Percentiles rank a stretch among this genome's conserved stretches.
Conservation (phyloP, 2,329 filamentous ascomycete genomes). For the Albophoma yamanashiensis region DNA sequence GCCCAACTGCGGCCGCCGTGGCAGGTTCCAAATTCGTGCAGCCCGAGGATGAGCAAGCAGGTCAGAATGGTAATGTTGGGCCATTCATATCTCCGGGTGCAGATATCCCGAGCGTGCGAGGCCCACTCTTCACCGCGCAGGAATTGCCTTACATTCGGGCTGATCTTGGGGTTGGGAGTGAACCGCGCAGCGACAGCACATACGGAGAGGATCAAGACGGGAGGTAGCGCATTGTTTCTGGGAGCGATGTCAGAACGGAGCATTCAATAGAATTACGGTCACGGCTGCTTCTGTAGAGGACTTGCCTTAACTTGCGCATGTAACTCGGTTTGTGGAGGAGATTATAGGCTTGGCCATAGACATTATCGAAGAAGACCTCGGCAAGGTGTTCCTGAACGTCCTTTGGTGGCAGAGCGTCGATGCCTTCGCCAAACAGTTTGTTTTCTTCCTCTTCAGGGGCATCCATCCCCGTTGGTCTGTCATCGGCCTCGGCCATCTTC, state of each 20-base stretch:
- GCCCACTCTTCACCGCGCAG: constrained; percentile 89
- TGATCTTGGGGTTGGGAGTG: constrained; percentile 75
- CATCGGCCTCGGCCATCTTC: constrained; percentile 30
- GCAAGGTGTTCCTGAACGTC: constrained; percentile 90
- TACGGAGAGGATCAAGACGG: constrained; percentile 84
- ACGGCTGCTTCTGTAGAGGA: constrained; percentile 5
- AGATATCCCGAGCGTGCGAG: constrained; percentile 73
- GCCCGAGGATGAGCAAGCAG: constrained; percentile 74
- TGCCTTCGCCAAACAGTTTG: constrained; percentile 69
- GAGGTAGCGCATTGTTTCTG: constrained; percentile 55
- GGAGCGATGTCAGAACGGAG: not conserved
- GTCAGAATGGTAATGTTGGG: constrained; percentile 95
- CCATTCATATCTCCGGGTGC: constrained; percentile 79
- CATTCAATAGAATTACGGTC: not conserved
- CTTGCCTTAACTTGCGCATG: constrained; percentile 71
- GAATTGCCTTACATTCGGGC: constrained; percentile 62
- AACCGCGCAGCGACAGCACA: constrained; percentile 95
- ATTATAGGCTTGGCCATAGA: constrained; percentile 93
- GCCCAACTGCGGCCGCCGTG: constrained; percentile 95
- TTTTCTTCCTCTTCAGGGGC: constrained; percentile 61
- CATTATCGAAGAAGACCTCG: constrained; percentile 89
- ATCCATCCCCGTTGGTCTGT: constrained; percentile 37
- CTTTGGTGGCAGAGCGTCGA: constrained; percentile 69
- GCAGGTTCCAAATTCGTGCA: constrained; percentile 95
- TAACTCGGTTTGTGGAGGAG: constrained; percentile 95